These are phyloP conservation scores for Macrolepiota fuliginosa DNA, from an alignment of 768 basidiomycete genomes.

Conservation along the genomic window DNA sequence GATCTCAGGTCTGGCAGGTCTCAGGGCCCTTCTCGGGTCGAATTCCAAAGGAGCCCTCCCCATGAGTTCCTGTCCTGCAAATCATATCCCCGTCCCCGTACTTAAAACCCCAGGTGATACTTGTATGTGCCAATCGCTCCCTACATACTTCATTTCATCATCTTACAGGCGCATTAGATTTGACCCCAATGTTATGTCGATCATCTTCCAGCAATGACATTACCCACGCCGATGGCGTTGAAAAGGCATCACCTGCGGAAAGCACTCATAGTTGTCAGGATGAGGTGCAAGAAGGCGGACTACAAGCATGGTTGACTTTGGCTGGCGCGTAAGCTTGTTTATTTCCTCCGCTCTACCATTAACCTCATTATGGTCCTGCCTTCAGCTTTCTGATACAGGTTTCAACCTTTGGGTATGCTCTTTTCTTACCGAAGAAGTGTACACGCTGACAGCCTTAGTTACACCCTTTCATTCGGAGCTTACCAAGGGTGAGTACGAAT, in stretches of 20 bases:
- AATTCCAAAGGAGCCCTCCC: neutral
- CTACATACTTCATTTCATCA: neutral
- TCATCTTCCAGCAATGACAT: constrained; percentile 3
- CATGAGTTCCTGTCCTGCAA: neutral
- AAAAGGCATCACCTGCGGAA: neutral
- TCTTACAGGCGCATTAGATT: neutral
- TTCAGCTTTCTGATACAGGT: constrained; percentile 32
- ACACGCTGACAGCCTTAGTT: constrained; percentile 31
- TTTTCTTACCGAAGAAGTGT: neutral
- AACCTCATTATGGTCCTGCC: constrained; percentile 22
- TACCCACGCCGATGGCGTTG: neutral
- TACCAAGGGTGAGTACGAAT: constrained; percentile 25
- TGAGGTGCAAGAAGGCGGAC: constrained; percentile 31
- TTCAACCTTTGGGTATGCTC: neutral
- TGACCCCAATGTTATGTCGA: neutral
- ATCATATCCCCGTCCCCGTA: neutral
- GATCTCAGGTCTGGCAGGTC: neutral
- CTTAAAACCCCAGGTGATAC: neutral
- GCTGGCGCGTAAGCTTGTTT: constrained; percentile 34
- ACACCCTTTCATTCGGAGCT: constrained; percentile 33
- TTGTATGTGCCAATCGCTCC: no score
- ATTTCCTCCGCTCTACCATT: no score
- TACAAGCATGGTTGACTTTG: constrained; percentile 39
- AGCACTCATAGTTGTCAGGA: neutral
- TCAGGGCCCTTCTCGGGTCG: neutral